Evolutionary conservation across 2,329 filamentous ascomycete genomes (phyloP).

Genomic region (Aspergillus ochraceoroseus): DNA sequence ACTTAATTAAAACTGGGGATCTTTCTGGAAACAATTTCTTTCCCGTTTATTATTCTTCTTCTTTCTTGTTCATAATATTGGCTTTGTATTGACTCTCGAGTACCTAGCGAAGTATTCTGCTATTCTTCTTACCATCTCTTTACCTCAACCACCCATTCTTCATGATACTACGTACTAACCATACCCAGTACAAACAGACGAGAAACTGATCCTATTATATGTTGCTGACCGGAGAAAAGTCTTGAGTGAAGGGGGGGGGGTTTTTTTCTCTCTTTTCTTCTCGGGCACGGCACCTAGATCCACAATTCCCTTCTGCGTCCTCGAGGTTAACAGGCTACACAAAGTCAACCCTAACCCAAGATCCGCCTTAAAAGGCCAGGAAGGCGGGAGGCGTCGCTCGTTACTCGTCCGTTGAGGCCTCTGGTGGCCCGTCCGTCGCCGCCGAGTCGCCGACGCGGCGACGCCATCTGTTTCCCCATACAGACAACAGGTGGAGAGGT

Average conservation of each 20-base stretch:
- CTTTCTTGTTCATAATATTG: slow-evolving; percentile 9
- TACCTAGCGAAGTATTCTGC: slow-evolving; percentile 12
- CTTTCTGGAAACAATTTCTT: slow-evolving; percentile 9
- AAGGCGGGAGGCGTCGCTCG: slow-evolving; percentile 7
- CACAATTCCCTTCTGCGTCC: too few relatives aligned
- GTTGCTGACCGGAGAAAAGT: too few relatives aligned
- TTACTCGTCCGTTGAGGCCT: slow-evolving; percentile 14
- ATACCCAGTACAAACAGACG: too few relatives aligned
- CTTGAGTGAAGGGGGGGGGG: slow-evolving; percentile 3
- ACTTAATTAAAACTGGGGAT: slow-evolving; percentile 15
- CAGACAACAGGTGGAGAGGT: slow-evolving; percentile 20
- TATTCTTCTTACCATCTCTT: slow-evolving; percentile 2
- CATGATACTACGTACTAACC: too few relatives aligned
- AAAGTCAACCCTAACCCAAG: slow-evolving; percentile 20
- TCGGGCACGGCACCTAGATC: slow-evolving; percentile 20
- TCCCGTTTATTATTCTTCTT: slow-evolving; percentile 1
- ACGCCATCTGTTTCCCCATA: slow-evolving; percentile 18
- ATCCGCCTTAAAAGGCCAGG: slow-evolving; percentile 14
- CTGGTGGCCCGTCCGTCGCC: slow-evolving; percentile 14
- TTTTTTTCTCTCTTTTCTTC: slow-evolving; percentile 7
- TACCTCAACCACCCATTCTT: too few relatives aligned
- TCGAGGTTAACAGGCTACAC: too few relatives aligned
- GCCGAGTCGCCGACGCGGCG: slow-evolving; percentile 13
- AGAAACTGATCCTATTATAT: too few relatives aligned
- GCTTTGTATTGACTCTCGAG: slow-evolving; percentile 9